Conservation (phyloP, 306 rosid genomes). For the Ceratonia siliqua region DNA sequence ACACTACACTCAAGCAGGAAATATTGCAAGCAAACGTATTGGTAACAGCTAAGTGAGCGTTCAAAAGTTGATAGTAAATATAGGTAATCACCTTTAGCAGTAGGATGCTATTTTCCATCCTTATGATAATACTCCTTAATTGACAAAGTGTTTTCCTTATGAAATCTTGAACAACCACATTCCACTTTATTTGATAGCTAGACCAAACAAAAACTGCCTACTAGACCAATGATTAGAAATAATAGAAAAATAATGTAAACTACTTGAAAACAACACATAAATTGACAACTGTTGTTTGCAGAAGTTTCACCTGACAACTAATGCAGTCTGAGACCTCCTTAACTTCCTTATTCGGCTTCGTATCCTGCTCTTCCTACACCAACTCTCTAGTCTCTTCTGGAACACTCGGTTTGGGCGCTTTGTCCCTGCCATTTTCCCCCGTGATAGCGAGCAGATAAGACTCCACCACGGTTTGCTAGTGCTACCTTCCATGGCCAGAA, state of each 20-base stretch:
- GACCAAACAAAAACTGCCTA: constrained; percentile 28
- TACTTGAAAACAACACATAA: not conserved
- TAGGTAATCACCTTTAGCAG: constrained; percentile 53
- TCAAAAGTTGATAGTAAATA: not conserved
- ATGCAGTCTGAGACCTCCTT: constrained; percentile 44
- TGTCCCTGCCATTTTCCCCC: not conserved
- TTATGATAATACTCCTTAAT: constrained; percentile 57
- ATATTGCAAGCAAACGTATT: not conserved
- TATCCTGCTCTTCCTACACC: constrained; percentile 14
- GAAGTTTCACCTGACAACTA: constrained; percentile 58
- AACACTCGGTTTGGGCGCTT: constrained; percentile 7
- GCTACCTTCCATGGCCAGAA: no score
- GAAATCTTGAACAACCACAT: constrained; percentile 50
- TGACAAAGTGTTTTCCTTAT: constrained; percentile 54
- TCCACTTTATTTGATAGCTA: constrained; percentile 67
- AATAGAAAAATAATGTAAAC: not conserved
- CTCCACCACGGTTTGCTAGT: constrained; percentile 63
- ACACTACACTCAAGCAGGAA: not conserved
- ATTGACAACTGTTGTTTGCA: not conserved
- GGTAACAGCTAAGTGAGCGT: constrained; percentile 6
- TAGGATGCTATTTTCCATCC: constrained; percentile 61
- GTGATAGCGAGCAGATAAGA: constrained; percentile 43
- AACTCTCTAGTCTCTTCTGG: constrained; percentile 19
- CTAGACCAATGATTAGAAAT: constrained; percentile 12
- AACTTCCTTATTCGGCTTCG: constrained; percentile 29